phyloP scores from a whole-genome alignment of 768 basidiomycete genomes.

The Dioszegia crocea region DNA sequence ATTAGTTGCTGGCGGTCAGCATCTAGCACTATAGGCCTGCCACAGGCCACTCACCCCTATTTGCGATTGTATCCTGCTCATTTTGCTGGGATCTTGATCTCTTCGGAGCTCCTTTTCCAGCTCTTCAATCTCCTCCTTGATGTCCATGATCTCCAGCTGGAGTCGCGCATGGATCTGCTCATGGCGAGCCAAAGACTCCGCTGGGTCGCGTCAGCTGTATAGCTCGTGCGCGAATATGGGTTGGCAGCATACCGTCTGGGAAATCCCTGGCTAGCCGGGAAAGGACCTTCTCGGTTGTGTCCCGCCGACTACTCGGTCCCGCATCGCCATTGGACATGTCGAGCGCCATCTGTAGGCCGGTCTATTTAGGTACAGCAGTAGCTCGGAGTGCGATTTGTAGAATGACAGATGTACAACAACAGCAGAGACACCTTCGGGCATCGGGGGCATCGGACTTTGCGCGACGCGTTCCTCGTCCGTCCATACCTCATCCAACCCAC shows the following conservation, averaged over 20 bases:
- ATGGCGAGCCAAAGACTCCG: constrained; percentile 68
- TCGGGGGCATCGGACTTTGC: not conserved
- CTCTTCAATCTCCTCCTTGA: constrained; percentile 67
- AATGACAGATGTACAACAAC: not conserved
- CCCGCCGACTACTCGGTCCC: constrained; percentile 7
- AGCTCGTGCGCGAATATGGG: not conserved
- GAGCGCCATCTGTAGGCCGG: not conserved
- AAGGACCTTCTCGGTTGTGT: constrained; percentile 21
- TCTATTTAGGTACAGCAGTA: not conserved
- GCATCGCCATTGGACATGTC: not conserved
- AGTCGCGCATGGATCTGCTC: constrained; percentile 68
- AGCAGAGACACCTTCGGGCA: no score
- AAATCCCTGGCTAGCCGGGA: constrained; percentile 26
- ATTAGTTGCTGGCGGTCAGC: constrained; percentile 68
- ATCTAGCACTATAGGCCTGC: not conserved
- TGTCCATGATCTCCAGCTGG: constrained; percentile 62
- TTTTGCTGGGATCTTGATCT: constrained; percentile 80
- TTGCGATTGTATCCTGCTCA: constrained; percentile 91
- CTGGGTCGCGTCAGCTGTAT: constrained; percentile 52
- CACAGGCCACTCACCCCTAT: constrained; percentile 65
- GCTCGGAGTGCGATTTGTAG: not conserved
- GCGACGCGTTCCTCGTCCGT: constrained; percentile 2
- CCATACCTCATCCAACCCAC: not conserved
- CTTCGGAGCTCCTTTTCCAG: constrained; percentile 64
- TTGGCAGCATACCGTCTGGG: constrained; percentile 27